phyloP scores from a whole-genome alignment of 1,284 basidiomycete genomes.

The Cerioporus squamosus region DNA sequence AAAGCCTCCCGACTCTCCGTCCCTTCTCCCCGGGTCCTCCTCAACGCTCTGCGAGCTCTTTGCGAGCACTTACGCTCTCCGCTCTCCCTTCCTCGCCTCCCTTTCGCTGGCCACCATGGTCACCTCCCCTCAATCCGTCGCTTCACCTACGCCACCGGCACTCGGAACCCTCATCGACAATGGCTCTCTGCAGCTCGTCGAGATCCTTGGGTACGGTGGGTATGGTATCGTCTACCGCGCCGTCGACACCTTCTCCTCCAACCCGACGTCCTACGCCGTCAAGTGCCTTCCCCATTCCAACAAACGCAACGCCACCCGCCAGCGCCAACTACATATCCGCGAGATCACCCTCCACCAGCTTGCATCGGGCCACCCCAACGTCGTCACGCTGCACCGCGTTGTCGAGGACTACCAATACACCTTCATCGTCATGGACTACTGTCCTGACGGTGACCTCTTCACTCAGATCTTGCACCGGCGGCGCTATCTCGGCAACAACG shows the following conservation, averaged over 20 bases:
- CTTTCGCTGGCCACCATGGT: constrained; percentile 55
- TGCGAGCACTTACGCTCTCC: constrained; percentile 27
- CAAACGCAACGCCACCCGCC: constrained; percentile 58
- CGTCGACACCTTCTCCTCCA: constrained; percentile 60
- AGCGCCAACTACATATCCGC: constrained; percentile 76
- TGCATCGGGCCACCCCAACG: constrained; percentile 84
- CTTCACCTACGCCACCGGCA: constrained; percentile 62
- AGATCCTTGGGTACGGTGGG: constrained; percentile 91
- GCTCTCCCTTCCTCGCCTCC: constrained; percentile 31
- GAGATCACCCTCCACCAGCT: constrained; percentile 88
- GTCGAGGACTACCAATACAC: constrained; percentile 76
- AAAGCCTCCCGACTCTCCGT: constrained; percentile 23
- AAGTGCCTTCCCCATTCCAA: constrained; percentile 82
- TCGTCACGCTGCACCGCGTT: constrained; percentile 90
- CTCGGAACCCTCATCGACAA: constrained; percentile 82
- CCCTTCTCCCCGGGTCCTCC: constrained; percentile 27
- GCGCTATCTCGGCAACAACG: constrained; percentile 78
- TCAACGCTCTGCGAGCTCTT: constrained; percentile 29
- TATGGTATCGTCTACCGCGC: constrained; percentile 97
- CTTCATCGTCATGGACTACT: constrained; percentile 75
- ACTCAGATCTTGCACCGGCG: constrained; percentile 80
- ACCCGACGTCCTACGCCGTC: constrained; percentile 79
- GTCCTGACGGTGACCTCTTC: constrained; percentile 90
- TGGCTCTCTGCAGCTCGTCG: constrained; percentile 84
- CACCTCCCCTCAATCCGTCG: constrained; percentile 49